These are phyloP conservation scores for Oryza australiensis DNA, from an alignment of 176 grass and related monocot genomes.

Conservation along the genomic window DNA sequence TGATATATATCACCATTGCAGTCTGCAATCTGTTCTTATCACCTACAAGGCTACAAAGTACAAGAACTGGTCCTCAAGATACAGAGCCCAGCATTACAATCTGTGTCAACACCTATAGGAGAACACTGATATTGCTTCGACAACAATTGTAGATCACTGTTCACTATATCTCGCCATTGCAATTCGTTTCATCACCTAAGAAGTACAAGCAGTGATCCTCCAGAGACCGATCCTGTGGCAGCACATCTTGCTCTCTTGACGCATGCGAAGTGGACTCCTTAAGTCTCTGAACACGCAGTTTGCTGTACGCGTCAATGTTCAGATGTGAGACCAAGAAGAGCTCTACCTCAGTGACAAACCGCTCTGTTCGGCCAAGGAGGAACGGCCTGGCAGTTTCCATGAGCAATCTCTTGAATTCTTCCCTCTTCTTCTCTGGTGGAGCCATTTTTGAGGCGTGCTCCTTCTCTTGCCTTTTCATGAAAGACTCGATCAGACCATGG, in stretches of 20 bases:
- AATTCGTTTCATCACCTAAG: conserved; percentile 31
- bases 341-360: conserved; percentile 71
- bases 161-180: conserved; percentile 37
- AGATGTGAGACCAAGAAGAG: conserved; percentile 70
- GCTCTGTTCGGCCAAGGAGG: conserved; percentile 53
- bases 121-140: not conserved
- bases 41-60: not conserved
- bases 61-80: not conserved
- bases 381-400: conserved; percentile 67
- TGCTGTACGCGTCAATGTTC: conserved; percentile 81
- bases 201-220: conserved; percentile 44
- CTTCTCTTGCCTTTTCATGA: conserved; percentile 63
- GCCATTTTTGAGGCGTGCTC: not conserved
- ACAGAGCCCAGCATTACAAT: not conserved
- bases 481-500: conserved; percentile 69
- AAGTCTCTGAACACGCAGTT: conserved; percentile 49
- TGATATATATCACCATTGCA: not conserved
- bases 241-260: conserved; percentile 22
- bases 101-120: not conserved
- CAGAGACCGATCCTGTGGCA: conserved; percentile 44
- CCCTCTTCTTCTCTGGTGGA: conserved; percentile 48
- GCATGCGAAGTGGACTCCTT: conserved; percentile 40
- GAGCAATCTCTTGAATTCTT: conserved; percentile 62
- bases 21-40: not conserved
- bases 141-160: not conserved